Percentiles rank a stretch among this genome's conserved stretches.
Conservation (phyloP, 2,329 filamentous ascomycete species). For the Zasmidium citrigriseum region DNA sequence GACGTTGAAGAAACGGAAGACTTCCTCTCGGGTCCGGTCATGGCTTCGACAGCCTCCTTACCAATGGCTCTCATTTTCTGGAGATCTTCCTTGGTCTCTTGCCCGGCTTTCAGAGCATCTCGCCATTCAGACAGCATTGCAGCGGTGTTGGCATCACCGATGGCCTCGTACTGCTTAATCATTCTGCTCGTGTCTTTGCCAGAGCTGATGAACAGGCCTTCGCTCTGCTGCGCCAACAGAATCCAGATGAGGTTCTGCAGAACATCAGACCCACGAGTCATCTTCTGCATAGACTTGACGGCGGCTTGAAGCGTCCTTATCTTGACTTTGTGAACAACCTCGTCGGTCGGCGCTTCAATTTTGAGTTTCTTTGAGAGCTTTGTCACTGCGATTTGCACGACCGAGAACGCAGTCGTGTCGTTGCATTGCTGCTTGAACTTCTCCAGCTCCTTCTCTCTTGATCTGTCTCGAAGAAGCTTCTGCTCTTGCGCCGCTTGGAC, state of each 20-base stretch:
- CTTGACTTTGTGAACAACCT: slow-evolving; percentile 15
- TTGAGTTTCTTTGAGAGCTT: slow-evolving; percentile 32
- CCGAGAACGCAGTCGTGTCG: slow-evolving; percentile 22
- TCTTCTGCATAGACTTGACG: slow-evolving; percentile 23
- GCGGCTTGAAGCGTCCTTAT: slow-evolving; percentile 20
- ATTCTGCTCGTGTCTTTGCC: slow-evolving; percentile 38
- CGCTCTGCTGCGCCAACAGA: slow-evolving; percentile 23
- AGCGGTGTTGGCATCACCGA: slow-evolving; percentile 20
- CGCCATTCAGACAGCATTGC: slow-evolving; percentile 26
- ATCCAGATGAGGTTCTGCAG: slow-evolving; percentile 37
- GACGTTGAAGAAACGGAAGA: background rate
- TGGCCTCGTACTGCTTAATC: slow-evolving; percentile 30
- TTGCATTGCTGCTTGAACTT: slow-evolving; percentile 25
- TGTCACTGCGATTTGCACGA: slow-evolving; percentile 19
- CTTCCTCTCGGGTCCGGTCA: slow-evolving; percentile 1
- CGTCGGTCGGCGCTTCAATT: slow-evolving; percentile 18
- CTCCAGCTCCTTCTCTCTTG: slow-evolving; percentile 24
- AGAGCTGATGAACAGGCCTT: slow-evolving; percentile 32
- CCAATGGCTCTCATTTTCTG: slow-evolving; percentile 27
- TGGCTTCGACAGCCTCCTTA: slow-evolving; percentile 12
- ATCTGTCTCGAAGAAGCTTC: slow-evolving; percentile 19
- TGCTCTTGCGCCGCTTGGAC: slow-evolving; percentile 15
- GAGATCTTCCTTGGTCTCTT: slow-evolving; percentile 22
- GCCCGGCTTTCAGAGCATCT: slow-evolving; percentile 29
- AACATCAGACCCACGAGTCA: slow-evolving; percentile 30